phyloP scores from a whole-genome alignment of 768 basidiomycete genomes.

The Suillus tomentosus region DNA sequence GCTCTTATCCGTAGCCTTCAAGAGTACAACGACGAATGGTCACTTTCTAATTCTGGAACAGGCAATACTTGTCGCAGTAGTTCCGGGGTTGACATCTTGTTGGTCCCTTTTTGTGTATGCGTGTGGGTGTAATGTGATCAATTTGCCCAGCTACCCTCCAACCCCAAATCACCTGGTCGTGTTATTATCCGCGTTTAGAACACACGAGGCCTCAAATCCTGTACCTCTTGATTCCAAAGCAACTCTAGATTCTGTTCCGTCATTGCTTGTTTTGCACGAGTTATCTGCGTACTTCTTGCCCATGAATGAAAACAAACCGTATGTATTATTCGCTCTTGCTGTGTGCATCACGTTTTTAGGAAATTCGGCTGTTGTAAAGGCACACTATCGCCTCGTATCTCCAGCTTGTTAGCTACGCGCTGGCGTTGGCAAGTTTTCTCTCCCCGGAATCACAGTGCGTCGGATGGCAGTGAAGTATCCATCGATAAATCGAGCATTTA shows the following conservation, averaged over 20 bases:
- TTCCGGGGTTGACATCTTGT: constrained; percentile 58
- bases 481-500: background rate
- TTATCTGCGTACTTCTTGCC: constrained; percentile 55
- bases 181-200: constrained; percentile 51
- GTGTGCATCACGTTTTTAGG: constrained; percentile 1
- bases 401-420: constrained; percentile 47
- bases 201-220: constrained; percentile 24
- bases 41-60: constrained; percentile 35
- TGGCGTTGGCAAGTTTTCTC: constrained; percentile 43
- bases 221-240: constrained; percentile 32
- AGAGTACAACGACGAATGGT: constrained; percentile 52
- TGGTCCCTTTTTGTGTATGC: constrained; percentile 28
- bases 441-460: constrained; percentile 28
- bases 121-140: constrained; percentile 11
- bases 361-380: constrained; percentile 20
- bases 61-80: constrained; percentile 41
- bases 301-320: constrained; percentile 25
- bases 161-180: constrained; percentile 56
- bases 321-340: constrained; percentile 15
- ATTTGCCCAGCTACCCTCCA: constrained; percentile 57
- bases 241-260: constrained; percentile 43
- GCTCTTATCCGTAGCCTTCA: constrained; percentile 43
- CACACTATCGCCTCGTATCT: constrained; percentile 53
- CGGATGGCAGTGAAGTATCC: background rate
- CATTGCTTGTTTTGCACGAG: constrained; percentile 62